These are phyloP conservation scores for Mucor mucedo DNA, from an alignment of 371 early-diverging fungal genomes.

Conservation along the genomic window DNA sequence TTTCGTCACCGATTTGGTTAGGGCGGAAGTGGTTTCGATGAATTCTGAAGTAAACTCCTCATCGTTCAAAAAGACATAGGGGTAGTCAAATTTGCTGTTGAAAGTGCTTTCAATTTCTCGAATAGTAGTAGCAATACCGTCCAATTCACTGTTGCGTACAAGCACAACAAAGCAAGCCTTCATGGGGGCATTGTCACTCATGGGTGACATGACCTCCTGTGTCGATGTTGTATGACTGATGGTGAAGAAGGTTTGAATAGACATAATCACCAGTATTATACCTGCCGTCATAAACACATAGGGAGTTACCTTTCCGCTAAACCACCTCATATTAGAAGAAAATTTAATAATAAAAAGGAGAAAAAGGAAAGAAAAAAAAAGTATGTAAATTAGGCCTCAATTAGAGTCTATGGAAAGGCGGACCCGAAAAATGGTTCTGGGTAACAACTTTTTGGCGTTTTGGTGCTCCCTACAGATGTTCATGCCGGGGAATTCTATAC, in stretches of 20 bases:
- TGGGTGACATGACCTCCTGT: neutral
- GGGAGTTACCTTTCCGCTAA: constrained; percentile 9
- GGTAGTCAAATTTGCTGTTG: constrained; percentile 85
- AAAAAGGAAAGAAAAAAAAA: constrained; percentile 1
- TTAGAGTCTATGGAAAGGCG: too few species aligned
- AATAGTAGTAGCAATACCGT: constrained; percentile 73
- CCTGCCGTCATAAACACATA: constrained; percentile 18
- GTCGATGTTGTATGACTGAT: neutral
- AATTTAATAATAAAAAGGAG: neutral
- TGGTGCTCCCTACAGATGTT: too few species aligned
- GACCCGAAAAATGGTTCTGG: too few species aligned
- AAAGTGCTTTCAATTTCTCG: constrained; percentile 84
- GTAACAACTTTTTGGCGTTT: too few species aligned
- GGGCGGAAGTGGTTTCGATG: constrained; percentile 55
- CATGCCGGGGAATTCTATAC: too few species aligned
- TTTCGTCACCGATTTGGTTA: constrained; percentile 60
- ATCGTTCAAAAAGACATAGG: constrained; percentile 91
- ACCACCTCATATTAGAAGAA: constrained; percentile 13
- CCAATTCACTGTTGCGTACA: constrained; percentile 79
- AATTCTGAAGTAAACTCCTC: constrained; percentile 80
- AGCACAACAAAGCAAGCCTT: constrained; percentile 66
- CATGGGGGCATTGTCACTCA: constrained; percentile 29
- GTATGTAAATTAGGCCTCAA: neutral
- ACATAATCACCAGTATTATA: constrained; percentile 10
- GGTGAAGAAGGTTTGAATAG: constrained; percentile 19